Evolutionary conservation across 495 filamentous ascomycete species (phyloP).

Genomic region (Daldinia loculata): DNA sequence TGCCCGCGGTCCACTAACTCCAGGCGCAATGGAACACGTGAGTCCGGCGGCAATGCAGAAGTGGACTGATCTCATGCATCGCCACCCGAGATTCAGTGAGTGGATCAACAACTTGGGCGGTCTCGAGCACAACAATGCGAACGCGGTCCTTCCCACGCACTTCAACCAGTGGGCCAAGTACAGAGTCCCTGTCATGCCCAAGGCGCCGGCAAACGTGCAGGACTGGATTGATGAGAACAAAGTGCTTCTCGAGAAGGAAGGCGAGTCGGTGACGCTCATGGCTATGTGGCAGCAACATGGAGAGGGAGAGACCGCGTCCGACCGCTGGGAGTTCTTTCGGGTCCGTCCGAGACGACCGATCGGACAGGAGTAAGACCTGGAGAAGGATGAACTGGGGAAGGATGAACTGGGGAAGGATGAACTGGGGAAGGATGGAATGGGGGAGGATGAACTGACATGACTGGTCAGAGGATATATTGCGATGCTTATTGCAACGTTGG

Average conservation of each 20-base stretch:
- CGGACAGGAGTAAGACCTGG: not conserved
- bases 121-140: not conserved
- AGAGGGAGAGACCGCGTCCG: not conserved
- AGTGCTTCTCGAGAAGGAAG: not conserved
- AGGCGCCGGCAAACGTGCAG: not conserved
- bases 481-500: not conserved
- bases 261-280: not conserved
- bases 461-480: not conserved
- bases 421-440: not conserved
- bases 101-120: constrained; percentile 16
- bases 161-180: constrained; percentile 20
- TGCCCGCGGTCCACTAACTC: not conserved
- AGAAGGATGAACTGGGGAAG: not conserved
- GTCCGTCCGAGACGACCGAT: not conserved
- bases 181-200: not conserved
- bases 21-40: not conserved
- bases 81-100: not conserved
- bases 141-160: constrained; percentile 11
- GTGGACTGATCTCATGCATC: not conserved
- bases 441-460: not conserved
- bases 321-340: not conserved
- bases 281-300: not conserved
- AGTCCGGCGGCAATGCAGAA: not conserved
- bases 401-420: not conserved
- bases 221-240: not conserved